Conservation (phyloP, 2,329 filamentous ascomycete species). For the Alternaria tenuissima region DNA sequence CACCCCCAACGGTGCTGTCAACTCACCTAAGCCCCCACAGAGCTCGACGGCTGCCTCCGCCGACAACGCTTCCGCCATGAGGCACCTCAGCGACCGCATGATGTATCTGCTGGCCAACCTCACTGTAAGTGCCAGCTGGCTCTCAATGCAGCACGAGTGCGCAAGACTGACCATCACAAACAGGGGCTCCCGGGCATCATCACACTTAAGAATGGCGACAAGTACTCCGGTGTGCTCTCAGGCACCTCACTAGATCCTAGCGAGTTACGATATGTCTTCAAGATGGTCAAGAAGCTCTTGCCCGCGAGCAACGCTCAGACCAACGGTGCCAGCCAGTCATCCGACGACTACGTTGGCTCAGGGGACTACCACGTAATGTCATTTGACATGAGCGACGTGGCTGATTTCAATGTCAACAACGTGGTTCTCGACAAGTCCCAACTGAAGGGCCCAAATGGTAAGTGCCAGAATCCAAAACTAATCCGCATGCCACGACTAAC, state of each 20-base stretch:
- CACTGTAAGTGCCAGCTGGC: slow-evolving; percentile 58
- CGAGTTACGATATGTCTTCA: slow-evolving; percentile 66
- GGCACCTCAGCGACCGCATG: slow-evolving; percentile 67
- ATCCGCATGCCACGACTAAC: slow-evolving; percentile 61
- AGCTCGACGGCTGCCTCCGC: slow-evolving; percentile 48
- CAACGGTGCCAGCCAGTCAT: slow-evolving; percentile 55
- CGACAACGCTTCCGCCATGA: slow-evolving; percentile 63
- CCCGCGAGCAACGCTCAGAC: slow-evolving; percentile 51
- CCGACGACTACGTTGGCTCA: slow-evolving; percentile 56
- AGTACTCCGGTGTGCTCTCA: slow-evolving; percentile 68
- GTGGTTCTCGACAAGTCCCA: slow-evolving; percentile 62
- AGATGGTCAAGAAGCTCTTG: slow-evolving; percentile 68
- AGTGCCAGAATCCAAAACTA: slow-evolving; percentile 19
- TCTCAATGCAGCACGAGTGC: background rate
- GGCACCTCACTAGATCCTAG: slow-evolving; percentile 61
- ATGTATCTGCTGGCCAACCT: slow-evolving; percentile 66
- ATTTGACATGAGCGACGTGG: slow-evolving; percentile 68
- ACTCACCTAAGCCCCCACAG: slow-evolving; percentile 53
- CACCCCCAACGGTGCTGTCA: slow-evolving; percentile 64
- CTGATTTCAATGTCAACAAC: slow-evolving; percentile 63
- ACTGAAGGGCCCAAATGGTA: slow-evolving; percentile 66
- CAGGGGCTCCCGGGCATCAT: slow-evolving; percentile 66
- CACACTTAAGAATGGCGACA: slow-evolving; percentile 67
- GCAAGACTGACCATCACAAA: slow-evolving; percentile 21
- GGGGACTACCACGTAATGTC: slow-evolving; percentile 63